Evolutionary conservation across 2,329 filamentous ascomycete species (phyloP), one percentile per base, ranked within the genome.

Genomic region (Ilyonectria destructans): DNA sequence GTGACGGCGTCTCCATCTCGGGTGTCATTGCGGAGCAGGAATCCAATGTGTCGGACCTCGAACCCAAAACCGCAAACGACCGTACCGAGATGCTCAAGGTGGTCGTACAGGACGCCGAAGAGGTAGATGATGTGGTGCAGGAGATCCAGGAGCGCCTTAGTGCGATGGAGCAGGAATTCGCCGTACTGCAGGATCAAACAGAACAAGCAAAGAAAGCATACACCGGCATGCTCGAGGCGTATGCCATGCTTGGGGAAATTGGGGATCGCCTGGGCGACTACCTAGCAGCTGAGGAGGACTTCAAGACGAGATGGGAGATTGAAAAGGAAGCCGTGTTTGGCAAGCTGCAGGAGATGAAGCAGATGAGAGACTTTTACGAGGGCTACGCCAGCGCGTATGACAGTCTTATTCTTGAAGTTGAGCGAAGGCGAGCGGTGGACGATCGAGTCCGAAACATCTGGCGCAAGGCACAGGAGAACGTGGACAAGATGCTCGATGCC

Each of bases 321-420:
- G 94, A 97, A 72, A 91, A 91, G 71, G 87, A 89, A 4, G 87
- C 86, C 19, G 93, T 98, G 26, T 85, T 87, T 40, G 85, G 83
- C 17, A 92, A 91, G 73, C 88, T 97, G 46, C 84, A 87, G 10
- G 94, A 97, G 76, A 92, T 98, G 80, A 90, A 92, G 58, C 89
- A 90, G 23, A 88, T 98, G 75, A 87, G 90, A 12, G 85, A 89
- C n/a, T 94, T 98, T 75, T 98, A 98, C 80, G 92, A 96, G 68
- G 91, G 92, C 19, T 99, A 98, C 76, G 87, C 93, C 21, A 88
- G 90, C 59, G 94, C 95, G 0, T 98, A 99, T 77, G 92, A 94
- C 73, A 91, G 92, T 21, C 84, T 99, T 13, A 87, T 98, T 26
- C 87, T 97, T 1, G 96, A 99, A 80, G 92, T 95, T 6, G 92